These are phyloP conservation scores for Candida insectorum DNA, from an alignment of 805 yeast genomes.

Conservation along the genomic window DNA sequence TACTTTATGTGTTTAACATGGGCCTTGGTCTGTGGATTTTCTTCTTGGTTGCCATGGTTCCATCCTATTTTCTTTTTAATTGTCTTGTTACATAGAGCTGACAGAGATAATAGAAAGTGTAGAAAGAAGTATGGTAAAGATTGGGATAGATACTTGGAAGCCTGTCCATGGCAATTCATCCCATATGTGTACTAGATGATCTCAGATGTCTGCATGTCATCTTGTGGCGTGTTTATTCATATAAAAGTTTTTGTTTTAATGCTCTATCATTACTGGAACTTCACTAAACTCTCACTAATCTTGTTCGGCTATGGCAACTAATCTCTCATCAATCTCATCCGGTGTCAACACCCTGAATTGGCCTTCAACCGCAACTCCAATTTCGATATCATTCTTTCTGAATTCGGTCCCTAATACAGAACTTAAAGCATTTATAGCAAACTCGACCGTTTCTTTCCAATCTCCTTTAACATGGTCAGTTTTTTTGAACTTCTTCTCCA, in stretches of 20 bases:
- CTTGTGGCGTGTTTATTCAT: too few relatives aligned
- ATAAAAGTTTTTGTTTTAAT: too few relatives aligned
- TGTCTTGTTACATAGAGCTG: constrained; percentile 84
- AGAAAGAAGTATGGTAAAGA: constrained; percentile 86
- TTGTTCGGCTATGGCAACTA: constrained; percentile 93
- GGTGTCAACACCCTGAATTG: constrained; percentile 71
- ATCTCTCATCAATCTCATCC: constrained; percentile 92
- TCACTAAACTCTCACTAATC: too few relatives aligned
- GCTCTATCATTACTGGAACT: too few relatives aligned
- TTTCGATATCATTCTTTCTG: constrained; percentile 87
- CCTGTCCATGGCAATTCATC: constrained; percentile 88
- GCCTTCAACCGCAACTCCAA: constrained; percentile 78
- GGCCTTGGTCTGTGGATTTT: constrained; percentile 88
- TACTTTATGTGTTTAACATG: constrained; percentile 83
- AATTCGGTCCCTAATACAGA: constrained; percentile 89
- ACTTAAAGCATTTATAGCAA: constrained; percentile 81
- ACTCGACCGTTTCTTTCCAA: constrained; percentile 87
- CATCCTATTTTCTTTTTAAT: constrained; percentile 87
- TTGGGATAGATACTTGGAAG: constrained; percentile 82
- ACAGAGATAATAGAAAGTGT: constrained; percentile 85
- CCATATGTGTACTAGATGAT: constrained; percentile 60
- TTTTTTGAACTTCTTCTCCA: constrained; percentile 85
- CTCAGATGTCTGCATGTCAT: too few relatives aligned
- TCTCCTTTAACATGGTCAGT: constrained; percentile 68
- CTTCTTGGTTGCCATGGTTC: constrained; percentile 92